Conservation (phyloP, 1,284 basidiomycete species). For the Puccinia hordei region DNA sequence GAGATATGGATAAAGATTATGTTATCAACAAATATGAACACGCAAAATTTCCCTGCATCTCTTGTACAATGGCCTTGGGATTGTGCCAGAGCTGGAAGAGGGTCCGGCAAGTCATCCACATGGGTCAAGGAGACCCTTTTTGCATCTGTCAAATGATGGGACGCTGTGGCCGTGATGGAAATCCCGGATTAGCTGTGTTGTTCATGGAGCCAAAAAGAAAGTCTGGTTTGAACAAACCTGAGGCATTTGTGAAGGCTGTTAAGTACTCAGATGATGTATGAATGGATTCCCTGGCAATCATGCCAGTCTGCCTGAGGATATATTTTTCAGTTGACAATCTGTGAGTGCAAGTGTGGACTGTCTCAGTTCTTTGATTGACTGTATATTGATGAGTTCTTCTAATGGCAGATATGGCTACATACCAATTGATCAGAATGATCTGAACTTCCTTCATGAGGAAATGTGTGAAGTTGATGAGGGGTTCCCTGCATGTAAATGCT, state of each 20-base stretch:
- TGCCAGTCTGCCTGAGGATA: slow-evolving; percentile 5
- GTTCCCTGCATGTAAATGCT: not conserved
- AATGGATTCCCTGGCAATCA: slow-evolving; percentile 12
- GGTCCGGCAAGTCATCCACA: not conserved
- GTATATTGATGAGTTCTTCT: no score
- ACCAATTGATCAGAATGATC: not conserved
- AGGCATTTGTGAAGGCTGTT: not conserved
- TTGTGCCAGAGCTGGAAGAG: not conserved
- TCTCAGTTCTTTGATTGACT: no score
- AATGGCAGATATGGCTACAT: not conserved
- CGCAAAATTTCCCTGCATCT: not conserved
- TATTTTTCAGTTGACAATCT: not conserved
- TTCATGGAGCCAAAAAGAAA: slow-evolving; percentile 3
- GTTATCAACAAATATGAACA: not conserved
- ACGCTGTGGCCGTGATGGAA: slow-evolving; percentile 9
- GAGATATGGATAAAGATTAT: not conserved
- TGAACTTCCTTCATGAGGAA: not conserved
- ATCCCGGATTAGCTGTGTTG: not conserved
- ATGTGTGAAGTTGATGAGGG: not conserved
- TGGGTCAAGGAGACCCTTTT: not conserved
- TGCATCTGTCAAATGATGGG: slow-evolving; percentile 1
- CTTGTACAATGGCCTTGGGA: slow-evolving; percentile 10
- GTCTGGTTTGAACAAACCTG: not conserved
- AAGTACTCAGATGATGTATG: not conserved
- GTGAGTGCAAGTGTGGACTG: slow-evolving; percentile 2